These are phyloP conservation scores for Raphanus raphanistrum DNA, from an alignment of 345 rosid genomes.

Conservation along the genomic window DNA sequence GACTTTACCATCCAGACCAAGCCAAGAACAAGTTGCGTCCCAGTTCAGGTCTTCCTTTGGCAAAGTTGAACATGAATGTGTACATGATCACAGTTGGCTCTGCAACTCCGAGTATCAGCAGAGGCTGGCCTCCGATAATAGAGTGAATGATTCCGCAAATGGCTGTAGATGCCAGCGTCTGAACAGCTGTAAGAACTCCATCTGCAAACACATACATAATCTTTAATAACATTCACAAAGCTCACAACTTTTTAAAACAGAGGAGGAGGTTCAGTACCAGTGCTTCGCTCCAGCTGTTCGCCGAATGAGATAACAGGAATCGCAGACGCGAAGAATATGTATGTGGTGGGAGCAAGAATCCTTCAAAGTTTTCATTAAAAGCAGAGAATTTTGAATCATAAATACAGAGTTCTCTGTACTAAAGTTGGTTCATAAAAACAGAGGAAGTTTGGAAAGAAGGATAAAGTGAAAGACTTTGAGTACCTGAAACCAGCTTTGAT, in stretches of 20 bases:
- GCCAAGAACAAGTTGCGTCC: conserved; percentile 83
- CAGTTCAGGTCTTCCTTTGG: conserved; percentile 73
- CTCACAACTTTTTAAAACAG: neutral
- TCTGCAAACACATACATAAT: conserved; percentile 44
- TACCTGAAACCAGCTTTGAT: conserved; percentile 81
- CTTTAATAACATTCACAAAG: conserved; percentile 1
- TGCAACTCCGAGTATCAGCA: conserved; percentile 93
- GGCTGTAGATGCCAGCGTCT: conserved; percentile 87
- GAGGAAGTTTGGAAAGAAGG: neutral
- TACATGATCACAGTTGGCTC: conserved; percentile 99
- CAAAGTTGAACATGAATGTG: conserved; percentile 92
- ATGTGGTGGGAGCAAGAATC: conserved; percentile 96
- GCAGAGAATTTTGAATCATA: neutral
- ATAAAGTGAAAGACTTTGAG: neutral
- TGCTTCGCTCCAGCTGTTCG: conserved; percentile 82
- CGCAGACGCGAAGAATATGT: conserved; percentile 96
- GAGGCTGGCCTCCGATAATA: conserved; percentile 87
- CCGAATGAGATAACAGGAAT: conserved; percentile 98
- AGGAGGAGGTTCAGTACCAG: conserved; percentile 56
- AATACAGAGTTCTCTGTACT: neutral
- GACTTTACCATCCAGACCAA: conserved; percentile 84
- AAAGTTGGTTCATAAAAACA: conserved; percentile 3
- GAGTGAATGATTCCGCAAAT: conserved; percentile 91
- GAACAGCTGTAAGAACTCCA: conserved; percentile 93
- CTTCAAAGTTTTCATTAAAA: conserved; percentile 31